Evolutionary conservation across 1,139 yeast genomes (phyloP).

Genomic region (Zygosaccharomyces sapae): DNA sequence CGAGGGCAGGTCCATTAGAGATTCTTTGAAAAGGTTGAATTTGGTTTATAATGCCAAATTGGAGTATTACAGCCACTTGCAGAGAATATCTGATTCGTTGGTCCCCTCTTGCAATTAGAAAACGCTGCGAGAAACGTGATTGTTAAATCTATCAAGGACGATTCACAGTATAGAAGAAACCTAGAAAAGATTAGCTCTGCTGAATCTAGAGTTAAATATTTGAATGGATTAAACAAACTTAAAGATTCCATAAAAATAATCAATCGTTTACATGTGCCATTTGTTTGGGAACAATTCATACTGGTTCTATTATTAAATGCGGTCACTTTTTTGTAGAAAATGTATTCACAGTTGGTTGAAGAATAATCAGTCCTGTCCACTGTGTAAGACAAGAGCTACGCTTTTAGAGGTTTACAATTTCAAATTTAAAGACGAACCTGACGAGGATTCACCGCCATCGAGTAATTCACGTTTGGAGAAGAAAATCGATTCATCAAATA

Average conservation of each 20-base stretch:
- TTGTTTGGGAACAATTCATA: conserved; percentile 63
- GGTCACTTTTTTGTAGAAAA: conserved; percentile 85
- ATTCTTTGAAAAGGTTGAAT: conserved; percentile 52
- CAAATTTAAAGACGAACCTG: conserved; percentile 25
- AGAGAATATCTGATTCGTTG: conserved; percentile 78
- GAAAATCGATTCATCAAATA: background rate
- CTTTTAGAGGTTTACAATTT: conserved; percentile 44
- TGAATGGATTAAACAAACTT: conserved; percentile 46
- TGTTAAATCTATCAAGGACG: conserved; percentile 28
- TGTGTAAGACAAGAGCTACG: conserved; percentile 61
- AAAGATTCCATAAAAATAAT: conserved; percentile 26
- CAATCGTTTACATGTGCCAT: conserved; percentile 56
- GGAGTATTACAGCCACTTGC: conserved; percentile 78
- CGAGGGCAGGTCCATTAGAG: conserved; percentile 40
- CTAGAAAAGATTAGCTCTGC: conserved; percentile 39
- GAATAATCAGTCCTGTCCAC: conserved; percentile 59
- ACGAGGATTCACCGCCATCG: background rate
- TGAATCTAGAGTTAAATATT: conserved; percentile 56
- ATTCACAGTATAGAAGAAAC: conserved; percentile 18
- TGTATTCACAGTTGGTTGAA: conserved; percentile 73
- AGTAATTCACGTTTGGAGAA: too few species aligned
- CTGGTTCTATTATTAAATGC: conserved; percentile 79
- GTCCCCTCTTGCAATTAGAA: conserved; percentile 30
- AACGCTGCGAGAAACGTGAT: conserved; percentile 20
- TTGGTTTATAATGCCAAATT: conserved; percentile 71